Evolutionary conservation across 1,139 yeast genomes (phyloP), one percentile per base, ranked within the genome.

Genomic region (Yamadazyma dushanensis): DNA sequence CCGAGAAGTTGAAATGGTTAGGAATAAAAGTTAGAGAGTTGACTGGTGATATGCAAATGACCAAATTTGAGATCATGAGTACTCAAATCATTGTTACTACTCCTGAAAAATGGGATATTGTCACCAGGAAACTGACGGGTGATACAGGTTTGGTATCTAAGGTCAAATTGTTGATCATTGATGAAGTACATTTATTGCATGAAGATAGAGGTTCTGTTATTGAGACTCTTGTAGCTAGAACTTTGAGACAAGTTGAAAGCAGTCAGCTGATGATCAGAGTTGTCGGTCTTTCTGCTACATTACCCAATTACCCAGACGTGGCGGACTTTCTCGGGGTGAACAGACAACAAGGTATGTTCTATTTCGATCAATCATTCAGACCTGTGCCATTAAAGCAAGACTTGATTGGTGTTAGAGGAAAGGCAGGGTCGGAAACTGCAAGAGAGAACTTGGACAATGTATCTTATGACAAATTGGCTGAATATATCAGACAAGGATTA

Each of bases 161-260:
- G 51, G 95, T 94, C 5, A 85, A 83, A 54, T 66, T 92, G 10
- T 65, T 92, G 37, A 86, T 92, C 43, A 89, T 92, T 45, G 99
- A 92, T 70, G 99, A 92, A 63, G 97, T 92, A 0, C 99, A 92
- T 71, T 68, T 92, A 51, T 72, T 92, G 42, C 97, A 94, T 54
- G 99, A 92, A 74, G 99, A 94, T 43, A 78, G 98, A 64, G 99
- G 99, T 46, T 88, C 97, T 3, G 98, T 92, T 8, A 87, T 92
- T 41, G 99, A 92, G 58, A 88, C 97, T 0, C 70, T 92, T 41
- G 97, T 92, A 7, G 97, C 98, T 0, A 78, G 99, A 59, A 94
- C 98, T 0, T 70, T 90, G 44, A 70, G 98, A 43, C 97, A 90
- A 54, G 97, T 92, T 6, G 97, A 92, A 57, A 80, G 95, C 43